Evolutionary conservation across 1,284 basidiomycete species (phyloP).

Genomic region (Sporisorium exsertum): DNA sequence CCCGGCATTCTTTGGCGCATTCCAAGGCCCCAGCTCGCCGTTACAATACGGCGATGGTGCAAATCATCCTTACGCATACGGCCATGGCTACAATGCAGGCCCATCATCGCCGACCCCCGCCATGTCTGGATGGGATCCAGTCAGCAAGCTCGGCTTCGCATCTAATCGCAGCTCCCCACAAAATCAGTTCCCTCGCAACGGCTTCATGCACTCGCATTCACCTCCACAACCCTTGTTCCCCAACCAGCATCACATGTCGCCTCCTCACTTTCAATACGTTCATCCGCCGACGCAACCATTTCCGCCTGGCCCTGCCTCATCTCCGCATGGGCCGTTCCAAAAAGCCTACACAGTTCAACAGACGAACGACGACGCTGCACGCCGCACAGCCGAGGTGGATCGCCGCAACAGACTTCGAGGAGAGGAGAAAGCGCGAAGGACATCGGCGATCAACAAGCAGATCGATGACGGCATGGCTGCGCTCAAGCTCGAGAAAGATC

Average conservation of each 20-base stretch:
- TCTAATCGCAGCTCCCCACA: constrained; percentile 13
- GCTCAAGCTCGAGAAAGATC: constrained; percentile 20
- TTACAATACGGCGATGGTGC: neutral
- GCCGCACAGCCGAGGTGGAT: constrained; percentile 26
- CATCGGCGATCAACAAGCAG: constrained; percentile 26
- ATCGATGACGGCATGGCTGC: constrained; percentile 28
- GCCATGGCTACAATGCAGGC: neutral
- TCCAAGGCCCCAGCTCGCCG: constrained; percentile 4
- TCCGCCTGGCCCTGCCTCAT: neutral
- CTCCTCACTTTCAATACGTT: neutral
- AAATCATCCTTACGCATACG: neutral
- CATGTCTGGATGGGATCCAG: constrained; percentile 28
- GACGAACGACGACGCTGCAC: constrained; percentile 16
- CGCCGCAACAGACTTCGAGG: constrained; percentile 31
- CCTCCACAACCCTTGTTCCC: neutral
- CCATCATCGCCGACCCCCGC: constrained; percentile 5
- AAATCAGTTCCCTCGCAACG: neutral
- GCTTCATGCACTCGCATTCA: neutral
- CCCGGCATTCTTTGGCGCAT: constrained; percentile 6
- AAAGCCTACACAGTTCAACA: neutral
- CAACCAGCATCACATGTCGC: neutral
- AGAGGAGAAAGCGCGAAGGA: constrained; percentile 27
- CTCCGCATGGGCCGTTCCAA: neutral
- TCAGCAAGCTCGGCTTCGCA: constrained; percentile 32
- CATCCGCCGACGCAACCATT: neutral